phyloP scores from a whole-genome alignment of 2,329 filamentous ascomycete species.

The Aspergillus sp. region DNA sequence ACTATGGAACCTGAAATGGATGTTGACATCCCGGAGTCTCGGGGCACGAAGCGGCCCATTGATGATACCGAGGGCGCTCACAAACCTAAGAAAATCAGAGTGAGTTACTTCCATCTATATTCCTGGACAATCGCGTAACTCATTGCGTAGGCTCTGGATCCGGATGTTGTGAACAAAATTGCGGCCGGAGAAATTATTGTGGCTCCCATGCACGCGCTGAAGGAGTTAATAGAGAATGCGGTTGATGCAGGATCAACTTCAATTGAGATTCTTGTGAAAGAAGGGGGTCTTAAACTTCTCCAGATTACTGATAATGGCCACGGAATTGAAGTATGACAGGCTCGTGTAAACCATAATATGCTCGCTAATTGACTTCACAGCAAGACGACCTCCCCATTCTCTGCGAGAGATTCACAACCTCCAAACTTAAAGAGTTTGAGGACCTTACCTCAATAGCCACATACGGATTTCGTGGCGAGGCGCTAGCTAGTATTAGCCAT shows the following conservation, averaged over 20 bases:
- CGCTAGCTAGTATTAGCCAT: slow-evolving; percentile 94
- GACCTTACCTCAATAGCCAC: slow-evolving; percentile 87
- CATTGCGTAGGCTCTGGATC: slow-evolving; percentile 70
- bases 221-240: slow-evolving; percentile 94
- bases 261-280: slow-evolving; percentile 88
- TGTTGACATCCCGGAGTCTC: slow-evolving; percentile 35
- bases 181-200: slow-evolving; percentile 98
- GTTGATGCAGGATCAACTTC: slow-evolving; percentile 95
- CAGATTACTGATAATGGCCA: slow-evolving; percentile 98
- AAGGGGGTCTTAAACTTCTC: slow-evolving; percentile 88
- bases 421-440: slow-evolving; percentile 90
- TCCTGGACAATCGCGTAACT: background rate
- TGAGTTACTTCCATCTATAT: slow-evolving; percentile 10
- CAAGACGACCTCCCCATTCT: slow-evolving; percentile 88
- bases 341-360: background rate
- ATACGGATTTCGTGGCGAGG: slow-evolving; percentile 97
- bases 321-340: slow-evolving; percentile 75
- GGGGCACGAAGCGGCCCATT: slow-evolving; percentile 52
- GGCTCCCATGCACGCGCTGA: slow-evolving; percentile 90
- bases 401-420: slow-evolving; percentile 95
- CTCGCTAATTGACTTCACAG: slow-evolving; percentile 46
- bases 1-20: slow-evolving; percentile 39
- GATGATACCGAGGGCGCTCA: slow-evolving; percentile 41
- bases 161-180: slow-evolving; percentile 97
- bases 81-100: slow-evolving; percentile 52